phyloP scores from a whole-genome alignment of 1,284 basidiomycete species.

The Psilocybe mexicana region DNA sequence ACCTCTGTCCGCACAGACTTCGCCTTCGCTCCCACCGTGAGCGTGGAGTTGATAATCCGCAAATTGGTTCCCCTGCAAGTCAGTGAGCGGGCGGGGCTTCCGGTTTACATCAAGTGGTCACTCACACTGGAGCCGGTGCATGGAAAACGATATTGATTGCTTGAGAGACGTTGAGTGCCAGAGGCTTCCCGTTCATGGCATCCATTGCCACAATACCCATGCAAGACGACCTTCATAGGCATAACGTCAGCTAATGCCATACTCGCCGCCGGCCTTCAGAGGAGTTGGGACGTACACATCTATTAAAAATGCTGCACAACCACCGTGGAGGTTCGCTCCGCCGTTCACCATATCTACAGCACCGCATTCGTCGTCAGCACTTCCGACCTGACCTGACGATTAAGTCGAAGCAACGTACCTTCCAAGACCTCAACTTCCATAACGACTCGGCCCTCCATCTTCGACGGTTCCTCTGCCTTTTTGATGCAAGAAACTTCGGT shows the following conservation, averaged over 20 bases:
- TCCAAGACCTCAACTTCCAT: slow-evolving; percentile 45
- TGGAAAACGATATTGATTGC: neutral
- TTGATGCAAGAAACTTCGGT: slow-evolving; percentile 41
- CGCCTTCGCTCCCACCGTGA: neutral
- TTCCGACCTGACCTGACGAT: neutral
- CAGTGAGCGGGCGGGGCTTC: neutral
- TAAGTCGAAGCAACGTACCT: slow-evolving; percentile 33
- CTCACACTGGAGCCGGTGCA: neutral
- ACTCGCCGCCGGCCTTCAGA: neutral
- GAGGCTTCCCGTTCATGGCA: neutral
- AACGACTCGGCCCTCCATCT: slow-evolving; percentile 45
- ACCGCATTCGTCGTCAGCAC: neutral
- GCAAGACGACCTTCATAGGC: neutral
- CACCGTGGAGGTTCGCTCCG: slow-evolving; percentile 48
- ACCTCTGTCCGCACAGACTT: neutral
- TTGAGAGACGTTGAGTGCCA: neutral
- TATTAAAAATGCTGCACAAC: slow-evolving; percentile 50
- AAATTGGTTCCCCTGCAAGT: neutral
- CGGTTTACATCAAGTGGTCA: too few relatives aligned
- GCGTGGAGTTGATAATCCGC: neutral
- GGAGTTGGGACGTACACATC: slow-evolving; percentile 21
- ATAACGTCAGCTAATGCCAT: neutral
- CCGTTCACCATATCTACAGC: slow-evolving; percentile 54
- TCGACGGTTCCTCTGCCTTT: slow-evolving; percentile 45
- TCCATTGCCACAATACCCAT: neutral